A percentile compares a stretch with the other conserved stretches of the same genome.
These are phyloP conservation scores for Saccharomycopsis olivae DNA, from an alignment of 805 yeast species.

Conservation along the genomic window DNA sequence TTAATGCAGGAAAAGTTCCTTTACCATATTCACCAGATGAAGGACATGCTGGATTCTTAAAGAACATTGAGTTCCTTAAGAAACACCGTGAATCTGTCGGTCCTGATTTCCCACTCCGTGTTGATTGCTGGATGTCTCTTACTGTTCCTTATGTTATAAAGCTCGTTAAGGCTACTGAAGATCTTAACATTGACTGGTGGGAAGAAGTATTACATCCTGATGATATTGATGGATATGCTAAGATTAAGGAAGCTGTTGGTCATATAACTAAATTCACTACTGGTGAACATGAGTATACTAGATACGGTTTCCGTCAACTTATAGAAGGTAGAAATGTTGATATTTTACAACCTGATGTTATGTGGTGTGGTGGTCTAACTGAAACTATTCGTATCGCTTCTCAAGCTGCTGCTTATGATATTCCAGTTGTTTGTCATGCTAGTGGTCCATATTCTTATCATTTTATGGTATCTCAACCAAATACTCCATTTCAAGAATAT, in stretches of 20 bases:
- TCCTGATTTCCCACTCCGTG: conserved; percentile 43
- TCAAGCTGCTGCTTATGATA: conserved; percentile 43
- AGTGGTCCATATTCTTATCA: conserved; percentile 45
- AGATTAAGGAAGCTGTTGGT: conserved; percentile 37
- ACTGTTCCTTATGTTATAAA: conserved; percentile 39
- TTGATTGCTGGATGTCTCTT: conserved; percentile 43
- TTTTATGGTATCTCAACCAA: conserved; percentile 37
- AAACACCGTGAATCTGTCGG: conserved; percentile 37
- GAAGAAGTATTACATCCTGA: conserved; percentile 44
- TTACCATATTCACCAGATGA: conserved; percentile 42
- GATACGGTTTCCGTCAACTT: conserved; percentile 39
- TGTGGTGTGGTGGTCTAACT: conserved; percentile 46
- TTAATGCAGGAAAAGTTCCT: conserved; percentile 45
- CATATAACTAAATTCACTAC: conserved; percentile 36
- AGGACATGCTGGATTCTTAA: conserved; percentile 35
- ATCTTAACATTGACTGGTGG: conserved; percentile 41
- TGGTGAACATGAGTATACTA: conserved; percentile 43
- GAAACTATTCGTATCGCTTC: conserved; percentile 36
- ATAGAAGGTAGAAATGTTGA: conserved; percentile 39
- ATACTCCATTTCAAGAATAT: conserved; percentile 44
- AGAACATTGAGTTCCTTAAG: conserved; percentile 35
- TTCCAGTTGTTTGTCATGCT: conserved; percentile 44
- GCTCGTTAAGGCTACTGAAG: conserved; percentile 32
- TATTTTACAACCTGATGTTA: conserved; percentile 40
- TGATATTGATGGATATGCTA: conserved; percentile 38